Base-by-base conservation (phyloP, 2,329 filamentous ascomycete species). In the Macrophomina phaseolina region DNA sequence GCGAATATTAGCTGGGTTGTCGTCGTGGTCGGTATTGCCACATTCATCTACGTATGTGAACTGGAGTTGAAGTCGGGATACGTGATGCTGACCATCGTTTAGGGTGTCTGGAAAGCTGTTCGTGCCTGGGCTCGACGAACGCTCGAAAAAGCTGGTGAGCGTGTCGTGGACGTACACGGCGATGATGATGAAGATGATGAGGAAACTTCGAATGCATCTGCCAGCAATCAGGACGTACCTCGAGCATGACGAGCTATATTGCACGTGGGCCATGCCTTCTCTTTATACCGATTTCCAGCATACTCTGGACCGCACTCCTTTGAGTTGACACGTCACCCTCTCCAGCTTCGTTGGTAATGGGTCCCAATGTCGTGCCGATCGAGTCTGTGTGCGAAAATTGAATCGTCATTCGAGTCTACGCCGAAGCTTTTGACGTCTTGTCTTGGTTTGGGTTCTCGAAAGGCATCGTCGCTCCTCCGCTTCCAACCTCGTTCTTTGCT, bases 1-100 rank as follows among this genome's bases (percentile, higher is more conserved):
- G 90, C 93, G 69, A 89, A 90, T 68, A 87, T 97, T 71, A 94
- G 90, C 73, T 91, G 92, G 86, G 80, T 91, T 16, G 86, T 97
- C 62, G 88, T 98, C 48, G 73, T 93, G 4, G 86, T 97, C 69
- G 95, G 95, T 1, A 87, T 95, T 28, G 79, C 88, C 16, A 96
- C 91, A 5, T 93, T 97, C 73, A 79, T 97, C 69, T 90, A 83
- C 79, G 89, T 93, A 85, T 78, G 89, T 86, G 40, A 60, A 14
- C 48, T 16, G n/a, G n/a, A 32, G 11, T 4, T 14, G 11, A 42
- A 5, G n/a, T 38, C 3, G 23, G 4, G 16, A 40, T 23, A 11
- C 16, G 3, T 12, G 30, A 12, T 23, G 18, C 40, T 48, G 14
- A 51, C 12, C 14, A 28, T n/a, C 3, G 14, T 12, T 16, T 71